These are phyloP conservation scores for Cystobasidium ongulense DNA, from an alignment of 768 basidiomycete species.

Conservation along the genomic window DNA sequence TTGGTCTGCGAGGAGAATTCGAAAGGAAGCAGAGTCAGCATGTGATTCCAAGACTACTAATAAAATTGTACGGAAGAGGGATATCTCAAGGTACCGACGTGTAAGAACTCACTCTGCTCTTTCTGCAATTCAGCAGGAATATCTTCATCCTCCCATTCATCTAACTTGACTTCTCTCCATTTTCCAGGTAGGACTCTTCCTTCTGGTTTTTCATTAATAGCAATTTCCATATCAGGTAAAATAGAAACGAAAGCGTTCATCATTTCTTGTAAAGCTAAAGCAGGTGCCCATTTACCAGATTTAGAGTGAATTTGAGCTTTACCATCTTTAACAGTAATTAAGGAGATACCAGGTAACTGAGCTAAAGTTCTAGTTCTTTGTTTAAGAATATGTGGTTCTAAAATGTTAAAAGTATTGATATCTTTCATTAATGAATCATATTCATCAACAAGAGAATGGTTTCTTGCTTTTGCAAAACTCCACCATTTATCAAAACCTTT, in stretches of 20 bases:
- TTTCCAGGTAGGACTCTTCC: constrained; percentile 62
- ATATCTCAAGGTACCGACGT: not conserved
- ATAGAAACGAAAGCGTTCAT: constrained; percentile 44
- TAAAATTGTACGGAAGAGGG: too few relatives aligned
- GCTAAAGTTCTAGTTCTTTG: constrained; percentile 40
- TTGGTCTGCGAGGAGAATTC: constrained; percentile 31
- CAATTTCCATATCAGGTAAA: constrained; percentile 90
- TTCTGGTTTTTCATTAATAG: constrained; percentile 88
- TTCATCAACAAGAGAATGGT: constrained; percentile 43
- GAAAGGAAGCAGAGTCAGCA: not conserved
- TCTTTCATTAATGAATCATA: constrained; percentile 43
- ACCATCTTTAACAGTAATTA: constrained; percentile 40
- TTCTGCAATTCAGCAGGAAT: not conserved
- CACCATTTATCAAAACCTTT: constrained; percentile 43
- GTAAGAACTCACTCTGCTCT: constrained; percentile 34
- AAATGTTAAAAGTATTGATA: constrained; percentile 36
- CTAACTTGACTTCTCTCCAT: constrained; percentile 33
- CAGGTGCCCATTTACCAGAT: constrained; percentile 42
- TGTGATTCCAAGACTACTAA: not conserved
- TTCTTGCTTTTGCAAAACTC: constrained; percentile 41
- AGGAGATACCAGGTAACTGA: constrained; percentile 40
- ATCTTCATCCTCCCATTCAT: constrained; percentile 40
- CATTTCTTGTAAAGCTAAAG: constrained; percentile 42
- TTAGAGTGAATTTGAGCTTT: constrained; percentile 40
- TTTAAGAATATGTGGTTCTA: constrained; percentile 35